Evolutionary conservation across 2,329 filamentous ascomycete species (phyloP).

Genomic region (Pseudocercospora cruenta): DNA sequence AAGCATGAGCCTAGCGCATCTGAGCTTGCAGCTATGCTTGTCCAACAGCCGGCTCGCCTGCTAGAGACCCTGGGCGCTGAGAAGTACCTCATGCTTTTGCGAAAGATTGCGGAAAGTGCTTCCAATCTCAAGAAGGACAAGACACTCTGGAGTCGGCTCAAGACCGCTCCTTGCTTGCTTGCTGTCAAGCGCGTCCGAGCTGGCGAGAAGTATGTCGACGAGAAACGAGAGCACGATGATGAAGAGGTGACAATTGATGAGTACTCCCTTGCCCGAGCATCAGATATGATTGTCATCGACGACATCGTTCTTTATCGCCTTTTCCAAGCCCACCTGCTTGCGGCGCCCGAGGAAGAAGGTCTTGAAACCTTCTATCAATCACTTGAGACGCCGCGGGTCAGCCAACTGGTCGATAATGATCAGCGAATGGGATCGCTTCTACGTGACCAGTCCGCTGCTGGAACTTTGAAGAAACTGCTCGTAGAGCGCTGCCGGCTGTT

Average conservation of each 20-base stretch:
- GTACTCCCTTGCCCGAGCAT: slow-evolving; percentile 74
- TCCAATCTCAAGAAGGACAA: slow-evolving; percentile 75
- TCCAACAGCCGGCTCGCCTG: slow-evolving; percentile 78
- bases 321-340: slow-evolving; percentile 83
- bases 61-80: slow-evolving; percentile 80
- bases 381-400: slow-evolving; percentile 77
- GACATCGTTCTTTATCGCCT: slow-evolving; percentile 87
- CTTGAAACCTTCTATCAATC: slow-evolving; percentile 83
- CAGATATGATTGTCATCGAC: slow-evolving; percentile 76
- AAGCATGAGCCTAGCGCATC: slow-evolving; percentile 86
- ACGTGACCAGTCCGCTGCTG: slow-evolving; percentile 69
- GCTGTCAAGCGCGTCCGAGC: slow-evolving; percentile 74
- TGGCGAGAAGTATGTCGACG: slow-evolving; percentile 56
- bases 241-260: slow-evolving; percentile 65
- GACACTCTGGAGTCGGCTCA: slow-evolving; percentile 75
- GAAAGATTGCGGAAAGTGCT: slow-evolving; percentile 76
- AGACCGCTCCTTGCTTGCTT: slow-evolving; percentile 73
- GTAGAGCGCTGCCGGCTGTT: slow-evolving; percentile 89
- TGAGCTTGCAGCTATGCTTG: slow-evolving; percentile 83
- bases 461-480: slow-evolving; percentile 75
- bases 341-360: slow-evolving; percentile 84
- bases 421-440: slow-evolving; percentile 69
- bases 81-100: slow-evolving; percentile 82
- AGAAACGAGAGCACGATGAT: slow-evolving; percentile 46
- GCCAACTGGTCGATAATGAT: slow-evolving; percentile 76